Conservation (phyloP, 768 basidiomycete genomes). For the Boletus coccyginus region DNA sequence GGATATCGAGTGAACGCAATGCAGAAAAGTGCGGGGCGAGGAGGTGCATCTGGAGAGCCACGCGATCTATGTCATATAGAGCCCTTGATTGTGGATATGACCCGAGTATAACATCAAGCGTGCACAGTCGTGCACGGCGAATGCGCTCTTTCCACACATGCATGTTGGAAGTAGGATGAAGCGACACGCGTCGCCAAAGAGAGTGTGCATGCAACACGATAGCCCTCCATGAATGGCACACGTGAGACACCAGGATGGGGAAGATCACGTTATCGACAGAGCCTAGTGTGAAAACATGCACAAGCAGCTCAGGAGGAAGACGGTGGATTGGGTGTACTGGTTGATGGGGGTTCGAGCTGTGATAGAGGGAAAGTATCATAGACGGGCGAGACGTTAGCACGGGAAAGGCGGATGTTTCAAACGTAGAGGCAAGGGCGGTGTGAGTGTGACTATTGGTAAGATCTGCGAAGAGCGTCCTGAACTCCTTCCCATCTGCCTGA, state of each 20-base stretch:
- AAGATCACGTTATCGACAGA: constrained; percentile 54
- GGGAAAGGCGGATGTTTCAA: constrained; percentile 15
- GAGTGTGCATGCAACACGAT: constrained; percentile 57
- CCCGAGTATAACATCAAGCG: constrained; percentile 58
- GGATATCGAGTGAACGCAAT: constrained; percentile 62
- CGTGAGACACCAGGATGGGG: constrained; percentile 63
- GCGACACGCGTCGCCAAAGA: constrained; percentile 61
- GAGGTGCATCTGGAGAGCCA: constrained; percentile 62
- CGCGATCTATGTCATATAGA: constrained; percentile 36
- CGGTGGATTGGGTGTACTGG: constrained; percentile 49
- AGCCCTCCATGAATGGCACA: constrained; percentile 63
- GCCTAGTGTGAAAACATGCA: constrained; percentile 61
- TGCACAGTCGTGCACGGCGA: constrained; percentile 54
- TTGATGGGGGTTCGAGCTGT: constrained; percentile 16
- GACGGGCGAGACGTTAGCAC: constrained; percentile 24
- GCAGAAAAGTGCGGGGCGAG: constrained; percentile 46
- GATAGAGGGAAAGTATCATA: constrained; percentile 27
- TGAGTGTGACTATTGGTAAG: constrained; percentile 20
- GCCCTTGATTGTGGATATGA: constrained; percentile 28
- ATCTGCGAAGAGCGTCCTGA: constrained; percentile 18
- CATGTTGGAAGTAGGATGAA: constrained; percentile 41
- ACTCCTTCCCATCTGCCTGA: constrained; percentile 19
- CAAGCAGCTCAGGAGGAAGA: constrained; percentile 63
- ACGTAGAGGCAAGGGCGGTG: constrained; percentile 13
- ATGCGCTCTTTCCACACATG: constrained; percentile 65